Conservation (phyloP, 129 eudicot genomes). For the Flaveria sonorensis region DNA sequence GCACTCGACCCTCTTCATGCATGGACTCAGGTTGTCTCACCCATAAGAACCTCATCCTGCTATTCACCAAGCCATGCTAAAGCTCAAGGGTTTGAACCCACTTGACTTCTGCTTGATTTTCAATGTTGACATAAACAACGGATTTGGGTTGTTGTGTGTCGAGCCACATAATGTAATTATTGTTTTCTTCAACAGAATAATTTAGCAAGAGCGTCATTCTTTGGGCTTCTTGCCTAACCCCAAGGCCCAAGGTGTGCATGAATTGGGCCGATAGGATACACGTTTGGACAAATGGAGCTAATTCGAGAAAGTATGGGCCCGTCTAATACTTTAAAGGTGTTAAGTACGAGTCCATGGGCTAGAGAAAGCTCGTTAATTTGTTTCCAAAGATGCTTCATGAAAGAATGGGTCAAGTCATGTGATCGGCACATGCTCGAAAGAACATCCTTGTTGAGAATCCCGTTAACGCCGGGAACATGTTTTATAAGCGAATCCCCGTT, state of each 20-base stretch:
- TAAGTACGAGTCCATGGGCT: conserved; percentile 47
- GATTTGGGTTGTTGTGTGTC: conserved; percentile 46
- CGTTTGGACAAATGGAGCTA: conserved; percentile 23
- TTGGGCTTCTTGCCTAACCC: conserved; percentile 21
- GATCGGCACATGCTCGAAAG: conserved; percentile 40
- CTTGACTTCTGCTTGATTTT: conserved; percentile 32
- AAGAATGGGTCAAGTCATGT: conserved; percentile 12
- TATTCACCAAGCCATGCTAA: conserved; percentile 51
- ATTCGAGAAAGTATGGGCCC: conserved; percentile 37
- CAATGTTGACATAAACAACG: conserved; percentile 40
- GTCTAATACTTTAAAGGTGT: conserved; percentile 53
- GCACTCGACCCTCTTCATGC: conserved; percentile 13
- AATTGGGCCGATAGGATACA: conserved; percentile 52
- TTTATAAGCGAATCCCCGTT: background rate
- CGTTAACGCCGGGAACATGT: conserved; percentile 30
- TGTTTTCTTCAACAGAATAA: conserved; percentile 40
- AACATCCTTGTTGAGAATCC: conserved; percentile 42
- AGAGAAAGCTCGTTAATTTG: conserved; percentile 27
- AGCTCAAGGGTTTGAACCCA: conserved; percentile 41
- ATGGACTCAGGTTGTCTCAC: conserved; percentile 35
- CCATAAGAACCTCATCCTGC: conserved; percentile 38
- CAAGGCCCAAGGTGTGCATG: conserved; percentile 40
- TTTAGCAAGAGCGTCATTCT: conserved; percentile 10
- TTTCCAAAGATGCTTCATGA: conserved; percentile 15
- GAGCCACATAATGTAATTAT: conserved; percentile 37